Percentiles rank a stretch among this genome's conserved stretches.
phyloP scores from a whole-genome alignment of 352 stramenopile species.

The Thalassiosira oceanica region DNA sequence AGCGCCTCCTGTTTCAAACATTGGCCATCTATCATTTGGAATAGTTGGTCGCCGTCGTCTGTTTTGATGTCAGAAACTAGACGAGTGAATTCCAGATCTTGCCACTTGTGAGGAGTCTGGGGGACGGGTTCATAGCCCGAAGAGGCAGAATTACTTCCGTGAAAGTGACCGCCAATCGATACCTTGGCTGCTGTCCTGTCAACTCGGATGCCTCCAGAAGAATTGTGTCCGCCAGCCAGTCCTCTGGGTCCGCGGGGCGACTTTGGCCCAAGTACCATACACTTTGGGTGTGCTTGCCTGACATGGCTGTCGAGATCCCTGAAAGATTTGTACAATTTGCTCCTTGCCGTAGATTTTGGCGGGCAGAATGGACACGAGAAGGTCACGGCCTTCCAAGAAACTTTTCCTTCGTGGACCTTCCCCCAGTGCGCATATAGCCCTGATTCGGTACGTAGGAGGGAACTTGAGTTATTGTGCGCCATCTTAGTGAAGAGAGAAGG shows the following conservation, averaged over 20 bases:
- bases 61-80: conserved; percentile 46
- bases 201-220: too few relatives aligned
- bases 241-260: too few relatives aligned
- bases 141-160: too few relatives aligned
- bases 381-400: conserved; percentile 36
- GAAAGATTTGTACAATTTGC: conserved; percentile 30
- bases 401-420: conserved; percentile 33
- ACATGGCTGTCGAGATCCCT: conserved; percentile 30
- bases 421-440: conserved; percentile 57
- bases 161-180: too few relatives aligned
- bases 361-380: conserved; percentile 51
- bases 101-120: too few relatives aligned
- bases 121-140: too few relatives aligned
- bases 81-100: conserved; percentile 19
- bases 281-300: conserved; percentile 21
- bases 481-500: too few relatives aligned
- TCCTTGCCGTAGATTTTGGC: neutral
- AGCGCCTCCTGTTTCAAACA: conserved; percentile 36
- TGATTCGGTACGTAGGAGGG: too few relatives aligned
- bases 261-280: conserved; percentile 14
- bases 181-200: too few relatives aligned
- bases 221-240: too few relatives aligned
- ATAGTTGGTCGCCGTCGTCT: conserved; percentile 32
- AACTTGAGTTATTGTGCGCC: too few relatives aligned
- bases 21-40: conserved; percentile 49